Percentiles rank a stretch among this genome's conserved stretches.
These are phyloP conservation scores for Neocatenulostroma microsporum DNA, from an alignment of 2,329 filamentous ascomycete genomes.

Conservation along the genomic window DNA sequence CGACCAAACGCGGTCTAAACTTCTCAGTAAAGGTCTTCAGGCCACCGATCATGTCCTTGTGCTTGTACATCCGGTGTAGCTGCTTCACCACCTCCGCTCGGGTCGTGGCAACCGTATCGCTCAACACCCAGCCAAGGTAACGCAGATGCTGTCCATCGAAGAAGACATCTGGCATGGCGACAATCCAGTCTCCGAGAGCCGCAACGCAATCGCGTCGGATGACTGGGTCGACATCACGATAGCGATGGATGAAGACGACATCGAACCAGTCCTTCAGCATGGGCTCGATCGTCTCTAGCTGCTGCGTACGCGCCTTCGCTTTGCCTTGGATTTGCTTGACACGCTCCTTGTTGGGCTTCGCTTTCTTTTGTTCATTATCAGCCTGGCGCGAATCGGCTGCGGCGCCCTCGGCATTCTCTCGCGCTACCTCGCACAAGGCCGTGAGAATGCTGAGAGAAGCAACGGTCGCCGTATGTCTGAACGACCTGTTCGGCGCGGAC, in stretches of 20 bases:
- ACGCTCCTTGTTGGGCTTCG: slow-evolving; percentile 68
- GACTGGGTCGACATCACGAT: slow-evolving; percentile 83
- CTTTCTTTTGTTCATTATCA: slow-evolving; percentile 67
- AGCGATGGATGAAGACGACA: slow-evolving; percentile 88
- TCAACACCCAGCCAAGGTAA: slow-evolving; percentile 93
- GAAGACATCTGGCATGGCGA: slow-evolving; percentile 74
- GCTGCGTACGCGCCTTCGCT: slow-evolving; percentile 61
- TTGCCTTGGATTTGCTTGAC: slow-evolving; percentile 65
- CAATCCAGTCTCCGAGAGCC: slow-evolving; percentile 82
- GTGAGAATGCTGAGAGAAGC: slow-evolving; percentile 73
- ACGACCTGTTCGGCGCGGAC: slow-evolving; percentile 76
- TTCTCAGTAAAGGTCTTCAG: slow-evolving; percentile 89
- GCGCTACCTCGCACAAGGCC: slow-evolving; percentile 65
- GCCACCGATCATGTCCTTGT: slow-evolving; percentile 65
- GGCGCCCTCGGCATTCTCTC: slow-evolving; percentile 61
- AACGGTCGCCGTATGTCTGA: slow-evolving; percentile 87
- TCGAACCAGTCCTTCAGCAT: slow-evolving; percentile 82
- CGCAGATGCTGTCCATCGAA: slow-evolving; percentile 85
- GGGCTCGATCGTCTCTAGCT: slow-evolving; percentile 61
- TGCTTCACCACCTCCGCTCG: slow-evolving; percentile 83
- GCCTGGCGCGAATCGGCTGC: slow-evolving; percentile 71
- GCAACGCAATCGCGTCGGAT: slow-evolving; percentile 85
- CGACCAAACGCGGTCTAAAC: slow-evolving; percentile 77
- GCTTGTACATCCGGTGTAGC: slow-evolving; percentile 68
- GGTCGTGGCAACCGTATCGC: slow-evolving; percentile 66